Conservation (phyloP, 2,329 filamentous ascomycete species). For the Trichoderma sp. region DNA sequence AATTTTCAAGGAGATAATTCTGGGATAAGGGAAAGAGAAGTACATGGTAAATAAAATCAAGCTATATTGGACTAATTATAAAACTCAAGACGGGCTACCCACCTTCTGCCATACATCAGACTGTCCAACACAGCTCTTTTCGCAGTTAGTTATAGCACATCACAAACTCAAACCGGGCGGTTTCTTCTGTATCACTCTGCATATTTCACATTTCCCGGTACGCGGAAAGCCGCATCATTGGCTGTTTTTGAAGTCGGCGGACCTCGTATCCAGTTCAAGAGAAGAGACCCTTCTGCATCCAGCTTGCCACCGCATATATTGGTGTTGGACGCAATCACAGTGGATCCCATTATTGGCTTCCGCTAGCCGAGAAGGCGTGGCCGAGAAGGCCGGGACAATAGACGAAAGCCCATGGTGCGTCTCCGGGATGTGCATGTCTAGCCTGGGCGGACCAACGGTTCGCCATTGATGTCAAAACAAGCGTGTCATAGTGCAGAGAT, state of each 20-base stretch:
- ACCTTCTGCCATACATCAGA: not conserved
- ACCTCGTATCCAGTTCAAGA: not conserved
- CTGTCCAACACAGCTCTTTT: not conserved
- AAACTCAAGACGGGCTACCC: not conserved
- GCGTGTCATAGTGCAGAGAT: not conserved
- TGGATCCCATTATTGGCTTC: not conserved
- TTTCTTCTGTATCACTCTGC: conserved; percentile 1
- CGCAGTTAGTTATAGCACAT: not conserved
- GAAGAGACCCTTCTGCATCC: conserved; percentile 3
- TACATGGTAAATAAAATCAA: not conserved
- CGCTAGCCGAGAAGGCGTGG: not conserved
- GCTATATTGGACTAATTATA: not conserved
- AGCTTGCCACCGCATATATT: conserved; percentile 7
- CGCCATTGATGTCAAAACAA: not conserved
- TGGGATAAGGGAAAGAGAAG: not conserved
- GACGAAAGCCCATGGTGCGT: not conserved
- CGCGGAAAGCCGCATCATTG: conserved; percentile 12
- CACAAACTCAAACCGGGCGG: not conserved
- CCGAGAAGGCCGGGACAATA: not conserved
- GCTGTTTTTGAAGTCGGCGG: not conserved
- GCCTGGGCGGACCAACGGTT: not conserved
- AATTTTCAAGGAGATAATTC: not conserved
- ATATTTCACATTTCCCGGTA: conserved; percentile 6
- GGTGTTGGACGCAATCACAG: not conserved
- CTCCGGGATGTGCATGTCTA: not conserved